phyloP scores from a whole-genome alignment of 345 rosid genomes.

The sweet orange (Citrus sinensis) region DVS_A1.0 CM039162.1:7079501-7080000 shows the following conservation, averaged over 20 bases:
- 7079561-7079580: neutral
- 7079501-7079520: neutral
- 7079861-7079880: neutral
- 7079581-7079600: neutral
- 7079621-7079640: neutral
- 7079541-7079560: neutral
- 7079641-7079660: neutral
- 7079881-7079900: neutral
- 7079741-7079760: neutral
- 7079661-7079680: neutral
- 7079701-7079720: neutral
- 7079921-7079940: conserved; percentile 97
- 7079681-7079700: neutral
- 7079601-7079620: neutral
- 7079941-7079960: conserved; percentile 83
- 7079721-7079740: neutral
- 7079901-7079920: conserved; percentile 75
- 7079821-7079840: too few relatives aligned
- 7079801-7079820: neutral
- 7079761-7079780: neutral
- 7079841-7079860: neutral
- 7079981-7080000: neutral
- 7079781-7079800: neutral
- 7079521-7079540: neutral
- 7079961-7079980: conserved; percentile 39